phyloP scores from a whole-genome alignment of 2,329 filamentous ascomycete species.

The Epichloe hybrida region DNA sequence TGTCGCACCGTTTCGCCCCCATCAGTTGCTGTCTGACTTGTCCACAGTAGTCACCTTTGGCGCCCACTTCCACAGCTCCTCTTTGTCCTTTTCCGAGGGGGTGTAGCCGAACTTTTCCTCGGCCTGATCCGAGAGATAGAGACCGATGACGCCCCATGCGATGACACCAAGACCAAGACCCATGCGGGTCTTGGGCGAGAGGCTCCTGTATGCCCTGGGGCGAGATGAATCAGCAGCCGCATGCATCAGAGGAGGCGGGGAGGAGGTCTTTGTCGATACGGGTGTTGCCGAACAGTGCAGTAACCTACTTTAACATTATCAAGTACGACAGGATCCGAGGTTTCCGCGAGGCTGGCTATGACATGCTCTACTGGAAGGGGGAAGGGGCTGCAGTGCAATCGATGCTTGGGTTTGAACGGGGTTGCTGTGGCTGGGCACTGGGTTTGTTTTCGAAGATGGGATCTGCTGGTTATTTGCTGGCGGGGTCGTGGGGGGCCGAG shows the following conservation, averaged over 20 bases:
- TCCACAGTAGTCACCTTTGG: slow-evolving; percentile 53
- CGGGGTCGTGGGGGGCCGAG: not conserved
- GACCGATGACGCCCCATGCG: slow-evolving; percentile 59
- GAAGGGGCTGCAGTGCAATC: too few species aligned
- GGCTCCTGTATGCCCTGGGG: slow-evolving; percentile 53
- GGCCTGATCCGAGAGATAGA: slow-evolving; percentile 59
- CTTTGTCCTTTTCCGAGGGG: slow-evolving; percentile 62
- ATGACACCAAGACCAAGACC: slow-evolving; percentile 62
- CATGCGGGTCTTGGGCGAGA: slow-evolving; percentile 56
- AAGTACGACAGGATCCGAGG: too few species aligned
- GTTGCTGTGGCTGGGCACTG: too few species aligned
- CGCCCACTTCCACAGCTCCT: slow-evolving; percentile 44
- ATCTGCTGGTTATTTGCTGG: not conserved
- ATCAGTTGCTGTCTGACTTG: slow-evolving; percentile 6
- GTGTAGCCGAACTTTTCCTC: slow-evolving; percentile 62
- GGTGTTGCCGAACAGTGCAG: too few species aligned
- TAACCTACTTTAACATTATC: too few species aligned
- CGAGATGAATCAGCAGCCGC: not conserved
- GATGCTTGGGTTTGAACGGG: too few species aligned
- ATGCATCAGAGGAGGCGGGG: too few species aligned
- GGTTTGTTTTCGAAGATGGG: too few species aligned
- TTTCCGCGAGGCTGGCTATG: too few species aligned
- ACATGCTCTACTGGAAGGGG: too few species aligned
- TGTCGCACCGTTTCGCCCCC: not conserved
- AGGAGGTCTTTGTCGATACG: too few species aligned